Evolutionary conservation across 331 rosid species (phyloP).

Genomic region (Acacia pycnantha): DNA sequence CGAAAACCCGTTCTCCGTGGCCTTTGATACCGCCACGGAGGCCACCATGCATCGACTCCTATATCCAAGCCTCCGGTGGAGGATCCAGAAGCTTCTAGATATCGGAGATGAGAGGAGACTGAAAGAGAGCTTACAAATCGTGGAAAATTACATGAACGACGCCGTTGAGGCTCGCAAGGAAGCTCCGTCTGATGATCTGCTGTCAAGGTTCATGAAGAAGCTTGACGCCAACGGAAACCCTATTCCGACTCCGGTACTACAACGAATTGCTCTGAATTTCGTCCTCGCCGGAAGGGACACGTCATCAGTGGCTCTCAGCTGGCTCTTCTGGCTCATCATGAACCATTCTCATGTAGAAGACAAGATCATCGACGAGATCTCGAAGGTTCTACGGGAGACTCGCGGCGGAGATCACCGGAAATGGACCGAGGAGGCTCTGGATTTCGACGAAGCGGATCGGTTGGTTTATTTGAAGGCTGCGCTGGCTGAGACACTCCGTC

Average conservation of each 20-base stretch:
- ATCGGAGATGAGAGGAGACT: slow-evolving; percentile 58
- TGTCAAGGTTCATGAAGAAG: slow-evolving; percentile 77
- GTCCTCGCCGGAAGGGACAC: slow-evolving; percentile 98
- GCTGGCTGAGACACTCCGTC: slow-evolving; percentile 72
- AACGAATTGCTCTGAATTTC: slow-evolving; percentile 80
- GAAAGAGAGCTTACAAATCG: slow-evolving; percentile 46
- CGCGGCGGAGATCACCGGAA: slow-evolving; percentile 51
- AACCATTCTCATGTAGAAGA: slow-evolving; percentile 60
- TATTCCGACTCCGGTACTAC: slow-evolving; percentile 45
- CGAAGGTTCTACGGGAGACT: slow-evolving; percentile 41
- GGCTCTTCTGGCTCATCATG: slow-evolving; percentile 96
- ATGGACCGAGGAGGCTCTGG: slow-evolving; percentile 74
- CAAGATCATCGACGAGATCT: slow-evolving; percentile 54
- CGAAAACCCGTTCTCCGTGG: slow-evolving; percentile 58
- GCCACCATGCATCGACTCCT: slow-evolving; percentile 77
- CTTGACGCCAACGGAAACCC: slow-evolving; percentile 56
- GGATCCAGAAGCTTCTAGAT: slow-evolving; percentile 50
- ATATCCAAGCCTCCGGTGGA: slow-evolving; percentile 72
- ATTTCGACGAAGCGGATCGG: slow-evolving; percentile 74
- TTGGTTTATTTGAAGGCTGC: slow-evolving; percentile 83
- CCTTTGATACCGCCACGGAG: slow-evolving; percentile 84
- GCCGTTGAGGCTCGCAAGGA: slow-evolving; percentile 59
- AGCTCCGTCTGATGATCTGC: slow-evolving; percentile 73
- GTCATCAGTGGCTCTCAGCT: slow-evolving; percentile 87
- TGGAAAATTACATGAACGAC: slow-evolving; percentile 76